Evolutionary conservation across 1,284 basidiomycete genomes (phyloP), one percentile per base, ranked within the genome.

Genomic region (Naganishia albida): DNA sequence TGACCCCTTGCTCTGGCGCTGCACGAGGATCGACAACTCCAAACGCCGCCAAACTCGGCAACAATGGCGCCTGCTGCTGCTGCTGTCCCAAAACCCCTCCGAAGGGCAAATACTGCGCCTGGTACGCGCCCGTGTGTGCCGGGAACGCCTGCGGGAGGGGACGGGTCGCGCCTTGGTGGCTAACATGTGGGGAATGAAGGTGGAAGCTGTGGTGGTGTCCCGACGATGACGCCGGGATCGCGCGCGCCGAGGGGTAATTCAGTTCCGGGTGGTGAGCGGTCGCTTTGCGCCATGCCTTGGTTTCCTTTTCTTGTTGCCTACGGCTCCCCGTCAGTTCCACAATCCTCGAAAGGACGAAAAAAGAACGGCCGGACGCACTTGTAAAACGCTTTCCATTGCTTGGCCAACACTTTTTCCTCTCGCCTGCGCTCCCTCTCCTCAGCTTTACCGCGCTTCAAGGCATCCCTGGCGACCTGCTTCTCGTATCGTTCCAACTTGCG

Each of bases 251-350:
- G 34, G 57, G 1, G 3, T 15, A 1, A 23, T 42, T 60, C 34
- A 60, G 46, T 49, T 60, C 57, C 38, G 57, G 57, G 23, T 60
- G 57, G 25, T 60, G 57, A 3, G 26, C 25, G 2, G 57, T 23
- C 28, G 57, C 57, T 49, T 60, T 60, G n/a, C 46, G 44, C 57
- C 57, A 50, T 40, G 40, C 39, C 46, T 50, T 60, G 15, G 46
- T 60, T 26, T 60, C 46, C 20, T 60, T 60, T 23, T 60, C 57
- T 26, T 60, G 48, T n/a, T 46, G 46, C 46, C 57, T 60, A 46
- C 25, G 3, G 8, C 4, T 7, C 48, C 10, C 13, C 26, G 28
- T 30, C 55, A 53, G 38, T 10, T 28, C 51, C 7, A 34, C 16
- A n/a, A 28, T 53, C 12, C 30, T 4, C 16, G 3, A 15, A 8